Base-by-base conservation (phyloP, 495 filamentous ascomycete species). In the Margaritispora aquatica region DNA sequence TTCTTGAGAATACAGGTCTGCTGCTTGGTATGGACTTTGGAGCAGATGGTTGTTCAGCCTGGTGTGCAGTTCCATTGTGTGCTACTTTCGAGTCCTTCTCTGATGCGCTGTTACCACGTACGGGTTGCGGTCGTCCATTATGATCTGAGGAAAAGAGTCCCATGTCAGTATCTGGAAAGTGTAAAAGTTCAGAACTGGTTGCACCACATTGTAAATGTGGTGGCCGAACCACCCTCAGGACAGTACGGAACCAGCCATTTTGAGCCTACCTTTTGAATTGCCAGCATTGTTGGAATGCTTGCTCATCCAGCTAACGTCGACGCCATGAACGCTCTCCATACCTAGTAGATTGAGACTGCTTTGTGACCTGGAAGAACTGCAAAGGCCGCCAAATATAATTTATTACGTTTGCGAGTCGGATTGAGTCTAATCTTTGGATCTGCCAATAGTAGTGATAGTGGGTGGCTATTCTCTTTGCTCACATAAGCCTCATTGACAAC, bases 301-400 rank as follows among this genome's bases (percentile, higher is more conserved):
- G 62, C 57, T 65, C 75, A 88, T 80, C 85, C 85, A 88, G 57
- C 77, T 80, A 54, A 88, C 83, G 70, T 88, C 85, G 58, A 88
- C 73, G 26, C 80, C 78, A 61, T 84, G 81, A 60, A 85, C 74
- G 60, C 79, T 79, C 71, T 87, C 85, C 85, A 86, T 87, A n/a
- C n/a, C n/a, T n/a, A n/a, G 21, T 54, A n/a, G 13, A 36, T 15
- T 1, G 4, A 10, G 27, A 34, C 29, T 21, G 7, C 27, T 54
- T 54, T 23, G 23, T 3, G 27, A 23, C 10, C 15, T 22, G 26
- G 52, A 31, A 54, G 22, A 41, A 5, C n/a, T n/a, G n/a, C n/a
- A n/a, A n/a, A n/a, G n/a, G n/a, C n/a, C n/a, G n/a, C n/a, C n/a
- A n/a, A n/a, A n/a, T n/a, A n/a, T n/a, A n/a, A n/a, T n/a, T n/a